These are phyloP conservation scores for Thyridium curvatum DNA, from an alignment of 2,329 filamentous ascomycete species.

Conservation along the genomic window DNA sequence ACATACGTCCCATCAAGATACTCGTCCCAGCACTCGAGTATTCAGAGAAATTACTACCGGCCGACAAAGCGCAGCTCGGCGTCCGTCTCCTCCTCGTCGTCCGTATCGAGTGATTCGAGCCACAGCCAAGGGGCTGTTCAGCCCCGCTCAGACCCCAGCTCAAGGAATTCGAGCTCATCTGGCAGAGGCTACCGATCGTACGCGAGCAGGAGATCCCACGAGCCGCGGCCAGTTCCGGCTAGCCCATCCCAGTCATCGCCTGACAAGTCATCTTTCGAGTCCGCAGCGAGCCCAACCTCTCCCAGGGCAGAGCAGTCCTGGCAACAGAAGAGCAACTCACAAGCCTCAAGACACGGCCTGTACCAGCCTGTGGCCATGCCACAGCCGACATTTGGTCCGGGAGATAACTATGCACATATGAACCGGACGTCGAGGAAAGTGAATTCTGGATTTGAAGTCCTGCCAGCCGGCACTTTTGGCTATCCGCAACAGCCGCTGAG, in stretches of 20 bases:
- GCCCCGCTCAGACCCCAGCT: background rate
- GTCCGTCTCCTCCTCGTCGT: slow-evolving; percentile 11
- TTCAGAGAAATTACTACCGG: slow-evolving; percentile 6
- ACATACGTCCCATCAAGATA: slow-evolving; percentile 8
- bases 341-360: slow-evolving; percentile 1
- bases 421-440: slow-evolving; percentile 27
- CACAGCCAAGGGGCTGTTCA: background rate
- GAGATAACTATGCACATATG: slow-evolving; percentile 20
- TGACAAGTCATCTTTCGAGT: slow-evolving; percentile 3
- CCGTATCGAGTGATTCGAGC: background rate
- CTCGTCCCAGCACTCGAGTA: slow-evolving; percentile 3
- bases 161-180: background rate
- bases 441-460: slow-evolving; percentile 30
- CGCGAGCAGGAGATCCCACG: slow-evolving; percentile 3
- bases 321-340: slow-evolving; percentile 1
- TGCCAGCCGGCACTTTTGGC: slow-evolving; percentile 30
- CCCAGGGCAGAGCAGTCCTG: background rate
- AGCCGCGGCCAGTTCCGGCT: background rate
- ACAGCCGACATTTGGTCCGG: slow-evolving; percentile 25
- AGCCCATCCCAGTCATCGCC: background rate
- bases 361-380: slow-evolving; percentile 9
- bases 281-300: slow-evolving; percentile 2
- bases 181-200: background rate
- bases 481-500: background rate
- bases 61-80: slow-evolving; percentile 14